Base-by-base conservation (phyloP, 2,329 filamentous ascomycete species). In the Fusarium duplospermum region DNA sequence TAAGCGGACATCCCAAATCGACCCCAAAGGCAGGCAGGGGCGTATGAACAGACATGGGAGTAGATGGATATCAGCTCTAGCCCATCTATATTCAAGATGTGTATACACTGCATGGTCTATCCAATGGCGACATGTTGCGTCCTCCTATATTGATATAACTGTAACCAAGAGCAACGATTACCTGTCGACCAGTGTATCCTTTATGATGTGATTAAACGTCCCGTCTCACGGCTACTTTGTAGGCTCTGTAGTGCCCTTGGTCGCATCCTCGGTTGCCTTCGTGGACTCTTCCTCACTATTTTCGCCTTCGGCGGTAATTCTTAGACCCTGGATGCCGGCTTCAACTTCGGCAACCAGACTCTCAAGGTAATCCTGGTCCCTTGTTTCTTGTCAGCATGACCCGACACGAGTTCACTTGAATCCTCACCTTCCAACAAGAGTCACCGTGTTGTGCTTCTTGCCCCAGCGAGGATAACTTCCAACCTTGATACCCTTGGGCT, bases 391-490 rank as follows among this genome's bases (percentile, higher is more conserved):
- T 81, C 64, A 80, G 76, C 27, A 36, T 22, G 35, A 38, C 36
- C 20, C 18, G 6, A 18, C 47, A 31, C 47, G 27, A 20, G 47
- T 38, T 40, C 87, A 61, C 16, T 27, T 11, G 18, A 36, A 24
- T 36, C 62, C 83, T 76, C 79, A 89, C 87, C 84, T 86, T 75
- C 90, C 90, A 22, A 98, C 95, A 62, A 99, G 86, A 13, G 96
- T 98, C 57, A 98, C 94, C 0, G 95, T 96, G 83, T 98, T 98
- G 72, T 88, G 88, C 78, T 91, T 90, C 87, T 94, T 96, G 6
- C 93, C 94, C 95, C 95, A 98, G 64, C 94, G 88, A 38, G 96
- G 96, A 83, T 99, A 98, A 83, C 94, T 97, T 56, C 96, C 96
- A 18, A 98, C 94, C 85, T 98, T 98, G 78, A 98, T 89, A 4